Evolutionary conservation across 2,329 filamentous ascomycete genomes (phyloP), one percentile per base, ranked within the genome.

Genomic region (Aspergillus sp.): DNA sequence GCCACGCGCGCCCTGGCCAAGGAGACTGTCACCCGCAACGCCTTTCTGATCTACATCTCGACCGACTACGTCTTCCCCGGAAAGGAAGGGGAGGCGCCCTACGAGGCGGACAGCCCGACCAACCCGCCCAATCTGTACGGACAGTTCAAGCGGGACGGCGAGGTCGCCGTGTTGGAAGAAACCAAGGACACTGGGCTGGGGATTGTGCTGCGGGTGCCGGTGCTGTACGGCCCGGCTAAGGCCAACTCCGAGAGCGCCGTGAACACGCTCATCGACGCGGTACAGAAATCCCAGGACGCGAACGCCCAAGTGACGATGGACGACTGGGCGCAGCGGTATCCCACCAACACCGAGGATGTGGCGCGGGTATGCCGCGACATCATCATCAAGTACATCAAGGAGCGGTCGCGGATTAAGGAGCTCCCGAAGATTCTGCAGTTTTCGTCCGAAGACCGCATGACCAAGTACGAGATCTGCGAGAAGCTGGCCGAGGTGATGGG

Each of bases 391-490:
- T 94, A 92, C 64, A 76, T 88, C 49, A 71, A 64, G 65, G 67
- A 71, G 46, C 71, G 76, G 11, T 72, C 75, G 36, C 76, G 81
- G 34, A 74, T 78, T 47, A 69, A 76, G 10, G 66, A 75, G 14
- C 73, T 96, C 36, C 91, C 91, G 0, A 75, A 67, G 23, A 82
- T 91, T 41, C 78, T 96, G 16, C 91, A 97, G 50, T 96, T 96
- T 73, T 89, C 88, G 3, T 91, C 89, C 43, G 90, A 96, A 71
- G 89, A 96, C 61, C 83, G 80, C 59, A 88, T 87, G 78, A 96
- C 91, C 44, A 96, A 96, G 76, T 95, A 92, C 70, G 86, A 93
- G 70, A 96, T 97, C 51, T 92, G 89, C 69, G 76, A 89, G 72
- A 75, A 81, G 9, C 86, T 96, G 65, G 88, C 85, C 3, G 85